These are phyloP conservation scores for Eucalyptus shirleyi DNA, from an alignment of 345 rosid genomes.

Conservation along the genomic window DNA sequence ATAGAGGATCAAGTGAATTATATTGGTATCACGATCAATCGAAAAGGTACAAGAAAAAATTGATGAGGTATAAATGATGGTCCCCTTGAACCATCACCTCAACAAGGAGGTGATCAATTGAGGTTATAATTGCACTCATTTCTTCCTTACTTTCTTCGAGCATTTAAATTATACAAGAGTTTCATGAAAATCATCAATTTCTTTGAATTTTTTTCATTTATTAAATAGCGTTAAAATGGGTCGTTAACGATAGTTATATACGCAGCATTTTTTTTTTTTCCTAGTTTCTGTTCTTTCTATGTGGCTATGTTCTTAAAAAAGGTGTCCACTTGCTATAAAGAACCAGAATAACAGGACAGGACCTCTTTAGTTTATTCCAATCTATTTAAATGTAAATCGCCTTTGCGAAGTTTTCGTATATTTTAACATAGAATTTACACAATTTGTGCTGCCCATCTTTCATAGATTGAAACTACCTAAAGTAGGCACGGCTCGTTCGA, in stretches of 20 bases:
- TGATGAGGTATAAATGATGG: neutral
- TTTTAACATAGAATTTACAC: neutral
- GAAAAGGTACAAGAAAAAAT: neutral
- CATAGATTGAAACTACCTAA: neutral
- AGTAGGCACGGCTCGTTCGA: neutral
- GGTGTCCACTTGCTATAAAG: neutral
- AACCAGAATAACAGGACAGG: neutral
- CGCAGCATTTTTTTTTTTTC: neutral
- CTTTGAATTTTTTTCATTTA: neutral
- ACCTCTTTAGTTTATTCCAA: neutral
- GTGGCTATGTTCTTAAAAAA: neutral
- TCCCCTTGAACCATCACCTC: neutral
- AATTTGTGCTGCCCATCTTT: neutral
- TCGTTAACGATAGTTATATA: neutral
- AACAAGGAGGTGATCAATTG: neutral
- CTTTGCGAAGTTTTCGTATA: neutral
- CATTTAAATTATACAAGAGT: neutral
- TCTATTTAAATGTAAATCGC: neutral
- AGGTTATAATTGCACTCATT: neutral
- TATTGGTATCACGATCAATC: neutral
- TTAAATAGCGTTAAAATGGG: neutral
- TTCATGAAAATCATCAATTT: neutral
- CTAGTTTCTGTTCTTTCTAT: neutral
- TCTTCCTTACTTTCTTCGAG: neutral
- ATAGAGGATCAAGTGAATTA: neutral